phyloP scores from a whole-genome alignment of 352 stramenopile genomes.

The Globisporangium camurandrum region DNA sequence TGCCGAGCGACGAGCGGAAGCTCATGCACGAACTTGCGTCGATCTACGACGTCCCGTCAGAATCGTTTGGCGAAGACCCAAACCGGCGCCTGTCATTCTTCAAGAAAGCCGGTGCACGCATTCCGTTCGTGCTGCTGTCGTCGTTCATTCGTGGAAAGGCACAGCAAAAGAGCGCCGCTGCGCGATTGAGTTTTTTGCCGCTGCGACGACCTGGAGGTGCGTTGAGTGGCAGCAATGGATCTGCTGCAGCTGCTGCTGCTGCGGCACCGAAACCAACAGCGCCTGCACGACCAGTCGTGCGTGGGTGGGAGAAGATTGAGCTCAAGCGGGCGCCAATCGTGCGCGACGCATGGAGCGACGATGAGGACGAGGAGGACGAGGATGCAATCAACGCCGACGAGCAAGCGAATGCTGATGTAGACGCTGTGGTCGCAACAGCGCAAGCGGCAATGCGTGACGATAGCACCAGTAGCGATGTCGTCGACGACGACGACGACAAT shows the following conservation, averaged over 20 bases:
- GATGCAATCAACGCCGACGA: constrained; percentile 2
- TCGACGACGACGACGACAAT: neutral
- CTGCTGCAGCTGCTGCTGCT: constrained; percentile 13
- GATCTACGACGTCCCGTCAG: constrained; percentile 56
- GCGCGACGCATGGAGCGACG: constrained; percentile 73
- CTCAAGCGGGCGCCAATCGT: constrained; percentile 32
- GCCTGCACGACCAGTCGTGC: constrained; percentile 17
- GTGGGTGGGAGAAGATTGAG: constrained; percentile 71
- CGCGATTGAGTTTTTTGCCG: constrained; percentile 50
- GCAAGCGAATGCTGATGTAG: constrained; percentile 7
- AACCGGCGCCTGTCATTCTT: constrained; percentile 70
- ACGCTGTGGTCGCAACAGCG: too few relatives aligned
- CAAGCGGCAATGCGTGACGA: constrained; percentile 4
- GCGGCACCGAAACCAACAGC: constrained; percentile 9
- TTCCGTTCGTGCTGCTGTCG: constrained; percentile 55
- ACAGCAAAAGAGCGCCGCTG: constrained; percentile 22
- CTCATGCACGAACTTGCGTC: constrained; percentile 69
- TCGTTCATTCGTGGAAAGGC: constrained; percentile 27
- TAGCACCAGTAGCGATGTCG: constrained; percentile 14
- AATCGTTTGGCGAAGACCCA: constrained; percentile 72
- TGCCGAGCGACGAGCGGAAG: constrained; percentile 57
- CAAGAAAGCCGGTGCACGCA: constrained; percentile 43
- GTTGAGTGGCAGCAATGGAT: constrained; percentile 2
- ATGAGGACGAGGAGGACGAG: constrained; percentile 25
- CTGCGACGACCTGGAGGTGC: constrained; percentile 20